Evolutionary conservation across 2,329 filamentous ascomycete genomes (phyloP), one percentile per base, ranked within the genome.

Genomic region (Parascedosporium putredinis): DNA sequence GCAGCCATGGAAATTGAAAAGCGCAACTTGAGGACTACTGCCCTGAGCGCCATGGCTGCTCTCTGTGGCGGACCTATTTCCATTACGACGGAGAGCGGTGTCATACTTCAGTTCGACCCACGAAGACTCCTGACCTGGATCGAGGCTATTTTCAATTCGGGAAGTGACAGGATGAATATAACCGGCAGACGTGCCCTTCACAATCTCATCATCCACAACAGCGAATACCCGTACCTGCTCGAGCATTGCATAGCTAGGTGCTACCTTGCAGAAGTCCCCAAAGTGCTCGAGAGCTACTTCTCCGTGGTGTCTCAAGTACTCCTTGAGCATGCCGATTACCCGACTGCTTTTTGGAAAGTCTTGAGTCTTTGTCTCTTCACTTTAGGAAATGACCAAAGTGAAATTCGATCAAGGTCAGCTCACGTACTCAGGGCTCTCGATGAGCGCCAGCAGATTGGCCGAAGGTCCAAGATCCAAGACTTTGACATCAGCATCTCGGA

Each of bases 401-500:
- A 89, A 52, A 88, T 97, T 40, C 77, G 93, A 38, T 89, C 88
- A 58, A 94, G 94, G 63, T 93, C 93, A 1, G 86, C 86, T 1
- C 80, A 83, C 45, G 73, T 97, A 27, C 73, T 98, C 10, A 79
- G 89, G 36, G 82, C 81, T 0, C 71, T 97, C 1, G 93, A 97
- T 64, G 82, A 89, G 56, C 80, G 88, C 22, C 86, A 93, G 55
- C 79, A 84, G 55, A 85, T 63, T 50, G 67, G 68, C 2, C 72
- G 86, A 56, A 93, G 81, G 55, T 95, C 91, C 1, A 94, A 94
- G 61, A 81, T 98, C 5, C 88, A 95, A 62, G 93, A 98, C 63
- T 94, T 96, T 52, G 93, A 98, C 60, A 97, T 98, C 59, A 96
- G 90, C 63, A 93, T 98, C 51, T 94, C 91, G 0, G 94, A 98